Evolutionary conservation across 352 stramenopile genomes (phyloP).

Genomic region (Pythium plurisporium): DNA sequence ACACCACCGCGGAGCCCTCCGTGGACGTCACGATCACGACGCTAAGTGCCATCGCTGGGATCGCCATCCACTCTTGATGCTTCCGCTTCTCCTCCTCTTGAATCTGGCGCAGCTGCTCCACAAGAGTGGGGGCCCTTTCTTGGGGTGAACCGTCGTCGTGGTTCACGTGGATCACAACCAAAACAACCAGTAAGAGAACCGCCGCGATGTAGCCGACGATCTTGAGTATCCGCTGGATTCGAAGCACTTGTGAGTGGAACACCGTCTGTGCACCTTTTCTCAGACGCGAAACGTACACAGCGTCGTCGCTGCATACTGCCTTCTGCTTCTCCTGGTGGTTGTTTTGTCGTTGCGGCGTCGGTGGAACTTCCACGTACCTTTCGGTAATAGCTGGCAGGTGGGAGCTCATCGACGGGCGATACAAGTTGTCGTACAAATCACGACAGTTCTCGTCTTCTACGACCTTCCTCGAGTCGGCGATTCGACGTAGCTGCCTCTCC

Average conservation of each 20-base stretch:
- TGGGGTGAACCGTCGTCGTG: too few species aligned
- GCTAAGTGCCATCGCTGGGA: slow-evolving; percentile 74
- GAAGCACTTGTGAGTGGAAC: slow-evolving; percentile 69
- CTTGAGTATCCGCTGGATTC: slow-evolving; percentile 32
- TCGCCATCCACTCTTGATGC: not conserved
- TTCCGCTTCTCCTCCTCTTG: slow-evolving; percentile 15
- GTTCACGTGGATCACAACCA: slow-evolving; percentile 52
- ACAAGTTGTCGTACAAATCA: not conserved
- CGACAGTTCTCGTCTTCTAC: not conserved
- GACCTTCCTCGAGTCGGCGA: not conserved
- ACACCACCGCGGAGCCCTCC: slow-evolving; percentile 82
- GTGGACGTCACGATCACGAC: slow-evolving; percentile 75
- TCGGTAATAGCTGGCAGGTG: too few species aligned
- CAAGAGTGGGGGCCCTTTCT: too few species aligned
- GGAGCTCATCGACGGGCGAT: not conserved
- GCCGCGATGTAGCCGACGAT: slow-evolving; percentile 49
- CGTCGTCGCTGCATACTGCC: too few species aligned
- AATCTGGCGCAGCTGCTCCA: too few species aligned
- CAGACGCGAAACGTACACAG: too few species aligned
- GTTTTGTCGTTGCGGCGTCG: too few species aligned
- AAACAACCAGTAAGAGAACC: slow-evolving; percentile 47
- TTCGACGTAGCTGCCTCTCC: not conserved
- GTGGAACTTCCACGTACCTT: not conserved
- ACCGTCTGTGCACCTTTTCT: slow-evolving; percentile 19
- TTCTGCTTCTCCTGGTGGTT: too few species aligned